Evolutionary conservation across 2,329 filamentous ascomycete genomes (phyloP), one percentile per base, ranked within the genome.

Genomic region (Penicillium janthinellum): DNA sequence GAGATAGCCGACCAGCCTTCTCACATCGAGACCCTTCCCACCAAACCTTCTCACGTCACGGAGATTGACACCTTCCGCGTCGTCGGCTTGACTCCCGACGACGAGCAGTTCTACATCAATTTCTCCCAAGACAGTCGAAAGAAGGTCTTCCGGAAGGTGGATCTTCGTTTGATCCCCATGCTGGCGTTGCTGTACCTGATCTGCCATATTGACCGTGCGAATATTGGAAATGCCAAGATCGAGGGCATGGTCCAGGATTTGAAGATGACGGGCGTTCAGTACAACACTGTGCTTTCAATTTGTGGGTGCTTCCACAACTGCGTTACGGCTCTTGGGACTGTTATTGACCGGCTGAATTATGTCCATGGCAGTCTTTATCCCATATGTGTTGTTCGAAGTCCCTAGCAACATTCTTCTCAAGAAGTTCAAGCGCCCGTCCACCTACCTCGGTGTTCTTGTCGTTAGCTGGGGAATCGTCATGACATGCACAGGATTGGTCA

Each of bases 191-290:
- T 66, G 1, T 66, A 66, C 20, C 47, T 66, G 51, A 61, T 66
- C 3, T 58, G 52, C 6, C 60, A 64, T 22, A 50, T 66, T 2
- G 64, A 66, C 44, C 50, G 64, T 41, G 60, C 58, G 10, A 66
- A 66, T 48, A 66, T 66, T 15, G 64, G 64, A 12, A 66, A 66
- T 54, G 64, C 64, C 1, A 66, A 66, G n/a, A 66, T 64, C 12
- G 60, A 50, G 7, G 64, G 64, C 14, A 34, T 66, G 48, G 44
- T 53, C 1, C 28, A 57, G 15, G 64, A 64, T 49, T 35, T 66
- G 4, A 44, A 44, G 0, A 25, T 66, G 58, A 66, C 37, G 22
- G 64, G 60, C 2, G 42, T 64, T 6, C 64, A 66, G 22, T 66
- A 66, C 31, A 66, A 66, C 25, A 66, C 58, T 20, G 59, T 58